phyloP scores from a whole-genome alignment of 805 yeast genomes.

The Deakozyma indianensis region DNA sequence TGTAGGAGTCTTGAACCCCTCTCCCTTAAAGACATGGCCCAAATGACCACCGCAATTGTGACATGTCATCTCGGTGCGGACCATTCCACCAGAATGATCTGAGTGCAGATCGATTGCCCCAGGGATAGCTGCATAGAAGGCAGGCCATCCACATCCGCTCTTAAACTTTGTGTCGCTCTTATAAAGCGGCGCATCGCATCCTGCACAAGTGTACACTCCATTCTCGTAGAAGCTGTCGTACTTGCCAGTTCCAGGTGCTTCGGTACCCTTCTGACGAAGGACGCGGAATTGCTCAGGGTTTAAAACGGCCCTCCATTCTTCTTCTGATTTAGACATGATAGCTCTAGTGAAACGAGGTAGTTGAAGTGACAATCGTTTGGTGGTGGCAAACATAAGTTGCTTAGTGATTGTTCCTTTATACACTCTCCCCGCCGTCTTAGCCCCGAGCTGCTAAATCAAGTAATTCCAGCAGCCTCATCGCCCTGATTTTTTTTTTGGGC shows the following conservation, averaged over 20 bases:
- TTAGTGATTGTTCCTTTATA: too few relatives aligned
- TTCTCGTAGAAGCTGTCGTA: conserved; percentile 32
- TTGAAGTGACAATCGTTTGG: neutral
- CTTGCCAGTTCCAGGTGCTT: conserved; percentile 50
- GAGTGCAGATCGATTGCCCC: conserved; percentile 50
- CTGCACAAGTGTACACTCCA: conserved; percentile 78
- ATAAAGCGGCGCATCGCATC: conserved; percentile 70
- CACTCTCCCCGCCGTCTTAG: too few relatives aligned
- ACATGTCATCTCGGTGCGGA: conserved; percentile 81
- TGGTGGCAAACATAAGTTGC: neutral
- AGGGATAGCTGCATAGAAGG: conserved; percentile 81
- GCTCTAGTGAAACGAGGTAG: conserved; percentile 8
- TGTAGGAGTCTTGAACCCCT: conserved; percentile 79
- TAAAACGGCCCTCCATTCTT: conserved; percentile 71
- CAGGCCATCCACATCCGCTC: conserved; percentile 97
- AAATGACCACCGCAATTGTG: conserved; percentile 82
- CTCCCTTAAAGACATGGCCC: conserved; percentile 92
- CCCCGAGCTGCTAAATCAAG: too few relatives aligned
- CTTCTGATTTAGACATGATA: conserved; percentile 23
- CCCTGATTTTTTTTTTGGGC: too few relatives aligned
- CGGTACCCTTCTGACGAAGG: conserved; percentile 61
- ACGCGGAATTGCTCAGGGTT: conserved; percentile 67
- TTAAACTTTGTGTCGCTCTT: conserved; percentile 69
- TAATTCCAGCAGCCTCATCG: too few relatives aligned
- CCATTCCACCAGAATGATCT: conserved; percentile 63